Evolutionary conservation across 176 grass and related monocot species (phyloP), one percentile per base, ranked within the genome.

Genomic region (Typha latifolia): DNA sequence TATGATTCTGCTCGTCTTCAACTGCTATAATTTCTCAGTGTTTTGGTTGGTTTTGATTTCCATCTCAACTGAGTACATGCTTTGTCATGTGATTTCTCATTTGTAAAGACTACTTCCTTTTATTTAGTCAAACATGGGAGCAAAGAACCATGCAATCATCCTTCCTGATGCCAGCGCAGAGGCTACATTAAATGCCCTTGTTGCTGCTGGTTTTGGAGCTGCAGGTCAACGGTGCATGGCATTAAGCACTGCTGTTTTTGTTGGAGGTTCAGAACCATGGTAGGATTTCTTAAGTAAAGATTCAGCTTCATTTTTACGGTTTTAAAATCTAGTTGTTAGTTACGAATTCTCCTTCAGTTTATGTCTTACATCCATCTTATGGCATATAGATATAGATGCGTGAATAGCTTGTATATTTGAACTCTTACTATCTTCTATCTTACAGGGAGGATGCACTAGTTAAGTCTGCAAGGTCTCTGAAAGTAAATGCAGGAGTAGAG

Each of bases 191-290:
- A 92, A 97, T 87, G 71, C 85, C 50, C 84, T 97, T 64, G 69
- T 87, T 70, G 88, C 93, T 92, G 93, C 93, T 77, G 93, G 93
- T 72, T 97, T 97, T 71, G 93, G 93, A 78, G 93, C 88, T 59
- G 93, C 93, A 2, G 93, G 93, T 34, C 93, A 97, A 81, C 92
- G 93, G 72, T 97, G 93, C 68, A 97, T 97, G 93, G 93, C 93
- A 76, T 86, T 97, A 68, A 97, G 93, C 75, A 97, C 93, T 80
- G 88, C 69, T 64, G 85, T 97, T 57, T 89, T 92, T 84, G 93
- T 97, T 78, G 93, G 88, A 61, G 93, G 81, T 51, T 92, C 93
- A 84, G 81, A 92, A 84, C 26, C 78, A 80, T 97, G 93, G 93
- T 97, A 86, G 67, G 18, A 52, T 43, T 55, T 53, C 27, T 14